Evolutionary conservation across 148 eudicot genomes (phyloP).

Genomic region (Vaccinium myrtillus): DNA sequence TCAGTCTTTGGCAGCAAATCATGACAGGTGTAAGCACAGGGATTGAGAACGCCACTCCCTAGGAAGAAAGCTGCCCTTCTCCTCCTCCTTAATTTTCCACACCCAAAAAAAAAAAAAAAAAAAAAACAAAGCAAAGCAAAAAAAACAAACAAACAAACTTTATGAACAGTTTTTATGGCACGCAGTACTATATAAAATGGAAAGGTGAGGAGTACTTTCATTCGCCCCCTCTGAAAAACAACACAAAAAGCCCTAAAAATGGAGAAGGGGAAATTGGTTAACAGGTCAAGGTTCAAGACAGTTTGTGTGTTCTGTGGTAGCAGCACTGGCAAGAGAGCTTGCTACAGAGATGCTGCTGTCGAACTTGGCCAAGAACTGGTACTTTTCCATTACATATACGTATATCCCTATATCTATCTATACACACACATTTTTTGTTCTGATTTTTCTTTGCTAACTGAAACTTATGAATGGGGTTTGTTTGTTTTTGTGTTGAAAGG

Average conservation of each 20-base stretch:
- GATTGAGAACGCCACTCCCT: not conserved
- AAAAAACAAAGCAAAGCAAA: no score
- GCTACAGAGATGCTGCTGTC: constrained; percentile 51
- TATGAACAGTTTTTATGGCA: not conserved
- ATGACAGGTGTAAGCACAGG: constrained; percentile 4
- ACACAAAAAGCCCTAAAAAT: not conserved
- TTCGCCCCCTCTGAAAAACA: no score
- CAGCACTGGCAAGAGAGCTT: constrained; percentile 47
- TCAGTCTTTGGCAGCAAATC: not conserved
- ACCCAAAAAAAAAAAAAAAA: not conserved
- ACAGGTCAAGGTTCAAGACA: constrained; percentile 46
- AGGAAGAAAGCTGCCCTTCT: not conserved
- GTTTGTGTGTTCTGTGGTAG: constrained; percentile 66
- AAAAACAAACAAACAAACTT: no score
- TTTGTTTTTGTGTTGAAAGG: constrained; percentile 26
- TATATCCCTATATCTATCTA: not conserved
- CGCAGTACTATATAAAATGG: no score
- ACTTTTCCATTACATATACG: not conserved
- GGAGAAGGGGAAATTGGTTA: not conserved
- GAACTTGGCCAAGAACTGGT: constrained; percentile 55
- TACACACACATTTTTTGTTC: not conserved
- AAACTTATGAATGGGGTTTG: not conserved
- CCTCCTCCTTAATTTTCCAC: not conserved
- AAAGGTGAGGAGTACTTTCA: no score
- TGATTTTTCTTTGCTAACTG: not conserved